These are phyloP conservation scores for Dioscorea zingiberensis DNA, from an alignment of 106 monocot genomes.

Conservation along the genomic window DNA sequence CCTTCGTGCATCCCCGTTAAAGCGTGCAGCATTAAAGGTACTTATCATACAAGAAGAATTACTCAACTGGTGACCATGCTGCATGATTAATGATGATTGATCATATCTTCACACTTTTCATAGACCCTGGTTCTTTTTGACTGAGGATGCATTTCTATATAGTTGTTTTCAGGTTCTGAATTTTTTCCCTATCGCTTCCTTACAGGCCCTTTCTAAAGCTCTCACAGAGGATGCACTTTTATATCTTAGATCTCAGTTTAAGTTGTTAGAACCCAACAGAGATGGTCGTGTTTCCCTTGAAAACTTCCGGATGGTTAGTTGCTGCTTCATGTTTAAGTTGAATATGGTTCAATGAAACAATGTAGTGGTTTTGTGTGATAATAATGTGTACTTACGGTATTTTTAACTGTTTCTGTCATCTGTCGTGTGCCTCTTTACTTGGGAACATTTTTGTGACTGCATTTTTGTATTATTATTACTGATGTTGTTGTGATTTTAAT, in stretches of 20 bases:
- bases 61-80: no score
- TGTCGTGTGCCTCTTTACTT: no score
- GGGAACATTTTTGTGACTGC: no score
- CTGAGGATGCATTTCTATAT: background rate
- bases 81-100: no score
- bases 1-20: slow-evolving; percentile 65
- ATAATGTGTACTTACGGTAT: no score
- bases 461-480: no score
- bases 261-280: slow-evolving; percentile 50
- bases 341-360: background rate
- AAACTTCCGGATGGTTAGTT: slow-evolving; percentile 59
- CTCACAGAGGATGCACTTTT: slow-evolving; percentile 62
- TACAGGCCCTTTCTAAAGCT: slow-evolving; percentile 77
- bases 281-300: slow-evolving; percentile 56
- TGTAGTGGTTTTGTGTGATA: no score
- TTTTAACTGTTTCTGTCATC: no score
- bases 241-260: slow-evolving; percentile 61
- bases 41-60: background rate
- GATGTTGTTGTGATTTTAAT: no score
- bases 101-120: no score
- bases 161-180: background rate
- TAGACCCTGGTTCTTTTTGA: no score
- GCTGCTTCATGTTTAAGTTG: background rate
- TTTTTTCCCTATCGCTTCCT: background rate
- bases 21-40: slow-evolving; percentile 70